Evolutionary conservation across 768 basidiomycete species (phyloP).

Genomic region (Russula olivacea): DNA sequence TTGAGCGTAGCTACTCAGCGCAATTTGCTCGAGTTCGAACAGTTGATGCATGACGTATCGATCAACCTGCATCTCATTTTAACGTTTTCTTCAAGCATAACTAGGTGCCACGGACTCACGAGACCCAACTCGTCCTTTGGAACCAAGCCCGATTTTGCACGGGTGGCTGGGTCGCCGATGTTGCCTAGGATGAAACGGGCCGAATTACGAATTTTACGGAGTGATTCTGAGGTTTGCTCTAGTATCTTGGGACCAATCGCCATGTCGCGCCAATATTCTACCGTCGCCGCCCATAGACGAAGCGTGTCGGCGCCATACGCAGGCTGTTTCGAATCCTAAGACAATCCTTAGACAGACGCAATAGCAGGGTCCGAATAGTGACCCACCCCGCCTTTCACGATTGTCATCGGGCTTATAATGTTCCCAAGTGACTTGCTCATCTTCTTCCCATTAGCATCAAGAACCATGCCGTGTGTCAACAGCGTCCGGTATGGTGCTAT

Average conservation of each 20-base stretch:
- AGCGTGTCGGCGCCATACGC: constrained; percentile 83
- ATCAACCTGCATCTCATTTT: constrained; percentile 53
- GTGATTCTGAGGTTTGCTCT: constrained; percentile 62
- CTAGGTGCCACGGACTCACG: constrained; percentile 38
- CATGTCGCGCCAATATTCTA: constrained; percentile 86
- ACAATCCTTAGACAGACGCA: neutral
- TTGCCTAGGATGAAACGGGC: constrained; percentile 84
- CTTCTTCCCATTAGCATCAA: constrained; percentile 84
- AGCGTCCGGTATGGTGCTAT: constrained; percentile 64
- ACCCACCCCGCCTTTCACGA: constrained; percentile 67
- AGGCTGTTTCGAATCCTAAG: constrained; percentile 61
- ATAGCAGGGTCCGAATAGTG: neutral
- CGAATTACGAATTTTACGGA: constrained; percentile 83
- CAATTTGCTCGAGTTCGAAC: constrained; percentile 60
- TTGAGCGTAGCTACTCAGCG: constrained; percentile 59
- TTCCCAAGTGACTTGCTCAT: constrained; percentile 99
- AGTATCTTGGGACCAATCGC: constrained; percentile 76
- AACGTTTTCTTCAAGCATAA: constrained; percentile 8
- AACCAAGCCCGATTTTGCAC: constrained; percentile 33
- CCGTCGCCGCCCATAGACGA: constrained; percentile 86
- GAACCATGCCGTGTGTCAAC: constrained; percentile 95
- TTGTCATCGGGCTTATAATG: constrained; percentile 73
- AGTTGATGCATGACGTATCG: constrained; percentile 84
- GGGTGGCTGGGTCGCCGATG: constrained; percentile 40
- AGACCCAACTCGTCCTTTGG: constrained; percentile 50